Conservation (phyloP, 345 rosid species). For the Leavenworthia alabamica region DNA sequence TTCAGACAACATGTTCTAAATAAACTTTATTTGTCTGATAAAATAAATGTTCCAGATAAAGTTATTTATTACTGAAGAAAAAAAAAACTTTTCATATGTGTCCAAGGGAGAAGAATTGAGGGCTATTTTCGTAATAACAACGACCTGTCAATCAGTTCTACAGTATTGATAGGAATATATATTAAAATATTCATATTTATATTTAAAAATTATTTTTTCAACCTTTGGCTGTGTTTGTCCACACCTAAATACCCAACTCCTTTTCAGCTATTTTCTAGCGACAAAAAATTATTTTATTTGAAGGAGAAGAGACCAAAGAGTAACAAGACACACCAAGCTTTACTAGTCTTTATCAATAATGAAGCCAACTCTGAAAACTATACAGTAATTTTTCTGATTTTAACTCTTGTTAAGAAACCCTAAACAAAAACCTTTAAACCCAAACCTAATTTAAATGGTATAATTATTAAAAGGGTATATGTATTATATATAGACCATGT, state of each 20-base stretch:
- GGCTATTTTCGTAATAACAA: slow-evolving; percentile 28
- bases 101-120: slow-evolving; percentile 23
- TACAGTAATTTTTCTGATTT: not conserved
- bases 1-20: not conserved
- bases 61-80: not conserved
- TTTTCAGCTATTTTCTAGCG: slow-evolving; percentile 13
- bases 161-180: slow-evolving; percentile 2
- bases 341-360: slow-evolving; percentile 21
- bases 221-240: slow-evolving; percentile 28
- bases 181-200: not conserved
- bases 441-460: not conserved
- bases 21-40: not conserved
- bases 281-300: slow-evolving; percentile 18
- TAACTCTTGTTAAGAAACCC: not conserved
- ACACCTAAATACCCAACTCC: slow-evolving; percentile 18
- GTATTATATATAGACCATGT: not conserved
- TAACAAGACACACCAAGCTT: slow-evolving; percentile 11
- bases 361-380: not conserved
- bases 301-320: not conserved
- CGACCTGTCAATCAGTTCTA: slow-evolving; percentile 26
- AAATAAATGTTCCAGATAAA: not conserved
- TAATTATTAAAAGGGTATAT: not conserved
- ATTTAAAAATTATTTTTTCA: not conserved
- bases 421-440: not conserved
- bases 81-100: slow-evolving; percentile 4